Evolutionary conservation across 306 rosid species (phyloP), one percentile per base, ranked within the genome.

Genomic region (Cicer pinnatifidum): DNA sequence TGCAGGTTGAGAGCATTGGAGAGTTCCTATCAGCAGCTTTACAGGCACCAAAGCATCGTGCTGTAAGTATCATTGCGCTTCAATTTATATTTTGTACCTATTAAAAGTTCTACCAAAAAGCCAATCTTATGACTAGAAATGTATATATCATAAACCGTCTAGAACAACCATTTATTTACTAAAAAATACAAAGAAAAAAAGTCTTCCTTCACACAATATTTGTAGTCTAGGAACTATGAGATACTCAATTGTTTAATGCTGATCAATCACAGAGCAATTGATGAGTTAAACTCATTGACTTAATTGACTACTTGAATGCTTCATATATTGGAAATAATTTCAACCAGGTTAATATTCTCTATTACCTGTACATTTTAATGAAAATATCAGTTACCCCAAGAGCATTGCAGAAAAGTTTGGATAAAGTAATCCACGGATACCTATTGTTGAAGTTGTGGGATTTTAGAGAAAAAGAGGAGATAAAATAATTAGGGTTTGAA

Each of bases 1-100:
- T 94, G 95, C 95, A 91, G 86, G 96, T 94, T 75, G 85, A 77
- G 80, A 94, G 97, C 85, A 90, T 94, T 69, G 98, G 95, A 48
- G 92, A 79, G 78, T 89, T 94, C 88, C 85, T 94, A 80, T 94
- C 98, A 59, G 84, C 98, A 67, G 97, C 98, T 73, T 81, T 94
- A 81, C 98, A 89, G 83, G 96, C 97, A 38, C 97, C 97, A 48
- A 80, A 88, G 62, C 90, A 86, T 67, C 88, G 89, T 56, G 56
- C 98, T 67, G 98, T 92, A 85, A 86, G 95, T 85, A 54, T 50
- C 65, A 20, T 61, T 69, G 45, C 57, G 63, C 46, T 77, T 66
- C 11, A 3, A 7, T 76, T 62, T 46, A 53, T 63, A 44, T 19
- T 19, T 61, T 69, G 67, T 50, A 33, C 37, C 45, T 13, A 46